Conservation (phyloP, 805 yeast genomes). For the Hanseniaspora occidentalis region DNA sequence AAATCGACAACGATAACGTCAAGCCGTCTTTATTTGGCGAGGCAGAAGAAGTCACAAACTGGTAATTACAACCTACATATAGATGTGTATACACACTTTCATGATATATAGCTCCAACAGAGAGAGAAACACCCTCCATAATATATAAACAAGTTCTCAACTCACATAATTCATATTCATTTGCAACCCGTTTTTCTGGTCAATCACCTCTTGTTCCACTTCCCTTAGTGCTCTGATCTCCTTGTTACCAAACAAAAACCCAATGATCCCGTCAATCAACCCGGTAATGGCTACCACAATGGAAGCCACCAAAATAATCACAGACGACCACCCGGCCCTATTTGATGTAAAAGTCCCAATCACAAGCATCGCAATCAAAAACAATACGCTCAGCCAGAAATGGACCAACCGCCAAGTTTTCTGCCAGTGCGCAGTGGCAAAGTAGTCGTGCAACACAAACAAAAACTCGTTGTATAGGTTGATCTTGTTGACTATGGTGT, state of each 20-base stretch:
- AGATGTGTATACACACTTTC: neutral
- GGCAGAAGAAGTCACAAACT: constrained; percentile 85
- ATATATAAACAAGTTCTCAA: neutral
- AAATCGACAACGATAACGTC: constrained; percentile 31
- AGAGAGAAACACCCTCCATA: neutral
- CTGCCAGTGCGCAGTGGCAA: constrained; percentile 46
- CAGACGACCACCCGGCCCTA: constrained; percentile 46
- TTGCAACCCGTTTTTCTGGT: constrained; percentile 14
- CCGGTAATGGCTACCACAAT: constrained; percentile 54
- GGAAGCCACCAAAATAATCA: constrained; percentile 49
- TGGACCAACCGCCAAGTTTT: constrained; percentile 52
- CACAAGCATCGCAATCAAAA: constrained; percentile 41
- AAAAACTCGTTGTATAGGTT: constrained; percentile 37
- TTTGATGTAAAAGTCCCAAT: constrained; percentile 47
- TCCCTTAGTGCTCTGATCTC: constrained; percentile 71
- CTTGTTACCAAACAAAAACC: constrained; percentile 64
- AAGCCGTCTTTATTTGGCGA: constrained; percentile 79
- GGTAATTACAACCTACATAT: constrained; percentile 39
- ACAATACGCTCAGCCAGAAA: constrained; percentile 41
- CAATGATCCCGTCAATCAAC: constrained; percentile 61
- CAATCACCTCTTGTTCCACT: constrained; percentile 55
- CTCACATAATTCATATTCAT: neutral
- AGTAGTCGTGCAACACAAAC: constrained; percentile 33
- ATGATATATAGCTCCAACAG: neutral
- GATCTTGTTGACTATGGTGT: constrained; percentile 9